Percentiles rank a stretch among this genome's conserved stretches.
phyloP scores from a whole-genome alignment of 768 basidiomycete species.

The Phaffia tasmanica region DNA sequence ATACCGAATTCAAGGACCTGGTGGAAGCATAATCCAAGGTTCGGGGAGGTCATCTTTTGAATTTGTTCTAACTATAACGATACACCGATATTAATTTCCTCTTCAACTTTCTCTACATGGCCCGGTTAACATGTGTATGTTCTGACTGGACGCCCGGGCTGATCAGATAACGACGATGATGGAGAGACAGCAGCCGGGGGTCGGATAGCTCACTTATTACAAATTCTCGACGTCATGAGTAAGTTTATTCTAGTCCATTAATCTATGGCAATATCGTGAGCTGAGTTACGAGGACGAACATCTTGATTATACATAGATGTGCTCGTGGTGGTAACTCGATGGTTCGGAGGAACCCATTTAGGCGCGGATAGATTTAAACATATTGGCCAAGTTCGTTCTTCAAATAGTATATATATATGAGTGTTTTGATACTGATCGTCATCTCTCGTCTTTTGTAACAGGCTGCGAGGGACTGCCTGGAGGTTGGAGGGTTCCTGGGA shows the following conservation, averaged over 20 bases:
- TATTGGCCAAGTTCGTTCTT: slow-evolving; percentile 53
- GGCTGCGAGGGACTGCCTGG: slow-evolving; percentile 81
- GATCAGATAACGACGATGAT: slow-evolving; percentile 81
- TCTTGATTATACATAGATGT: slow-evolving; percentile 44
- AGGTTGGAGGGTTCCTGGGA: slow-evolving; percentile 75
- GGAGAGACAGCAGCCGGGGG: slow-evolving; percentile 89
- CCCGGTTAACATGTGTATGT: too few species aligned
- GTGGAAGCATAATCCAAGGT: slow-evolving; percentile 16
- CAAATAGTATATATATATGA: not conserved
- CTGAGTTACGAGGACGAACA: too few species aligned
- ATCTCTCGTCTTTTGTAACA: too few species aligned
- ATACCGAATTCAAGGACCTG: slow-evolving; percentile 31
- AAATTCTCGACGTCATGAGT: slow-evolving; percentile 52
- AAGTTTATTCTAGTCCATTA: not conserved
- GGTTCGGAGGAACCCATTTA: slow-evolving; percentile 83
- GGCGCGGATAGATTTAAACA: slow-evolving; percentile 49
- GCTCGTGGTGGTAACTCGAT: slow-evolving; percentile 81
- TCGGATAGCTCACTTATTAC: slow-evolving; percentile 76
- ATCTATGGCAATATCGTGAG: slow-evolving; percentile 4
- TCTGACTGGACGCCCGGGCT: not conserved
- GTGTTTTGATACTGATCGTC: not conserved
- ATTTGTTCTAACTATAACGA: not conserved
- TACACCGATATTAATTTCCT: too few species aligned
- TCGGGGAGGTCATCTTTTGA: not conserved
- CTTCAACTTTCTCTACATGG: too few species aligned